Evolutionary conservation across 371 early-diverging fungal genomes (phyloP), one percentile per base, ranked within the genome.

Genomic region (Fennellomyces sp.): DNA sequence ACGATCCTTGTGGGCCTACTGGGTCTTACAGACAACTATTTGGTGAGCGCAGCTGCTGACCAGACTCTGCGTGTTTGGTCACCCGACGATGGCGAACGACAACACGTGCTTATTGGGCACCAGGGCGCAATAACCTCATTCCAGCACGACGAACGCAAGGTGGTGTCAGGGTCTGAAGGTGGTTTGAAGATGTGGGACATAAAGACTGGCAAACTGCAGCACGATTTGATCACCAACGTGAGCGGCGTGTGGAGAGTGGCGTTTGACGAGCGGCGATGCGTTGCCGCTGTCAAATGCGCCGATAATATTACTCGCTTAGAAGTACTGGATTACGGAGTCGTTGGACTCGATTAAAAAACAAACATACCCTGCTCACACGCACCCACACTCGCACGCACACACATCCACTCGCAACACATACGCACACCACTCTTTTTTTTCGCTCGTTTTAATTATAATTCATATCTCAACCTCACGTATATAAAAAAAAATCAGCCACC

Each of bases 41-140:
- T 98, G 15, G 93, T 97, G 1, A 96, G 91, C 41, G 98, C 96
- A 5, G 92, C 96, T n/a, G 99, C 98, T 4, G 99, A 99, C 65
- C 80, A 92, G 12, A 90, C 93, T 7, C 84, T 97, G n/a, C 87
- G 97, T 2, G 88, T 99, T 19, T 99, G 99, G 99, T 84, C 86
- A 28, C 88, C 93, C 8, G 74, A 73, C 19, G 83, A 87, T 15
- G 91, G 92, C 8, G 80, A 83, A 21, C 91, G 91, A 64, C 62
- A 80, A 28, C 84, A 85, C 28, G 82, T 86, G 11, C 76, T 95
- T 25, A 78, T 80, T 8, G 79, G 79, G 12, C 93, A 95, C 66
- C 52, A 80, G 13, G 91, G 88, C 2, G 94, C 98, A 19, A 96
- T 98, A 51, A 98, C 97, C 1, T 96, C 96, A 56, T 94, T 98